phyloP scores from a whole-genome alignment of 495 filamentous ascomycete species.

The Corynascus novoguineensis region DNA sequence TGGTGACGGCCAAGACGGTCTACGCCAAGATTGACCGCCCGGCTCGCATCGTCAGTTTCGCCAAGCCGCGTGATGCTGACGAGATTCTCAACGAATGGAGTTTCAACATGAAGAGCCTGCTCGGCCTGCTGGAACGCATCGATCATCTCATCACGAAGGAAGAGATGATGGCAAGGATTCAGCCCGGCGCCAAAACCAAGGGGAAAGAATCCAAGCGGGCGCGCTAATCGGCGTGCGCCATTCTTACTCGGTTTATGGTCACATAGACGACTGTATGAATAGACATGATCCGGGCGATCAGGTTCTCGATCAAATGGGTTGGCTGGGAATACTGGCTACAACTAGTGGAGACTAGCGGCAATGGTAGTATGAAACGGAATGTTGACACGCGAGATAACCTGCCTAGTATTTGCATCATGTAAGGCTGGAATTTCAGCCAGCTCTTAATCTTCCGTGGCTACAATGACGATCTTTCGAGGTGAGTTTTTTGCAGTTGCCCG shows the following conservation, averaged over 20 bases:
- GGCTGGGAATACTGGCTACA: background rate
- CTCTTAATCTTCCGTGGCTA: too few species aligned
- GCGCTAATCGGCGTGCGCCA: background rate
- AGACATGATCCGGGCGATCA: background rate
- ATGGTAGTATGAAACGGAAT: too few species aligned
- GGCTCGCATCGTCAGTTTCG: slow-evolving; percentile 84
- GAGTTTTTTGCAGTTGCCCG: too few species aligned
- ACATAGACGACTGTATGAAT: slow-evolving; percentile 15
- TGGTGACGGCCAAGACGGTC: slow-evolving; percentile 94
- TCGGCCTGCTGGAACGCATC: slow-evolving; percentile 87
- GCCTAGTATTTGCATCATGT: too few species aligned
- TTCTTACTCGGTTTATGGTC: background rate
- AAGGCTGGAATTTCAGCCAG: too few species aligned
- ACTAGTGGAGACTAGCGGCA: background rate
- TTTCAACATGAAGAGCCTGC: slow-evolving; percentile 93
- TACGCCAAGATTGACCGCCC: slow-evolving; percentile 97
- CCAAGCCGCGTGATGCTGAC: slow-evolving; percentile 89
- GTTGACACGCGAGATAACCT: too few species aligned
- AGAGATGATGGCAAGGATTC: slow-evolving; percentile 99
- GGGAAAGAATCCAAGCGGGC: slow-evolving; percentile 30
- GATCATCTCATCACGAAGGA: slow-evolving; percentile 99
- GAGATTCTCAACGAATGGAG: slow-evolving; percentile 99
- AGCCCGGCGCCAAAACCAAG: slow-evolving; percentile 49
- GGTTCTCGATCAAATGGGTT: background rate
- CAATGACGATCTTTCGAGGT: background rate